phyloP scores from a whole-genome alignment of 78 protist species.

The Anaeramoeba flamelloides region DNA sequence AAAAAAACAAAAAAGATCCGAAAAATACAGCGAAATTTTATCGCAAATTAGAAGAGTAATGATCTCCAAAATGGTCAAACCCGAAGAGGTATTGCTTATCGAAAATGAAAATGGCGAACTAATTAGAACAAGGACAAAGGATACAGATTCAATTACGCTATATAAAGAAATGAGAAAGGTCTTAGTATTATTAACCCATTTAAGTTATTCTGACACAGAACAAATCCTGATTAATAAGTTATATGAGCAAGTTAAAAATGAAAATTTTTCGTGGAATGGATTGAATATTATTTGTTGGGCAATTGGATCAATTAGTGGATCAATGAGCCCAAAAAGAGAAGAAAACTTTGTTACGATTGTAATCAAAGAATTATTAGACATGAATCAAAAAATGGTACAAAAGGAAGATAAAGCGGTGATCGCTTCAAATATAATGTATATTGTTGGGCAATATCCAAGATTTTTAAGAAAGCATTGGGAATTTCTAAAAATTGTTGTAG shows the following conservation, averaged over 20 bases:
- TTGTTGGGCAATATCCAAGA: constrained; percentile 97
- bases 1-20: too few species aligned
- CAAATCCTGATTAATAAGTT: constrained; percentile 60
- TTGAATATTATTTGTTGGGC: constrained; percentile 96
- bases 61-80: constrained; percentile 83
- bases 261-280: constrained; percentile 48
- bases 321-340: too few species aligned
- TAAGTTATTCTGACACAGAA: constrained; percentile 74
- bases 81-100: constrained; percentile 90
- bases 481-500: constrained; percentile 89
- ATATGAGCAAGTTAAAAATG: constrained; percentile 10
- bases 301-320: constrained; percentile 91
- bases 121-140: constrained; percentile 61
- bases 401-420: constrained; percentile 94
- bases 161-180: constrained; percentile 51
- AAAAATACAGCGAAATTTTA: constrained; percentile 49
- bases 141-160: constrained; percentile 55
- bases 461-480: constrained; percentile 84
- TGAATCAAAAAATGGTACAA: constrained; percentile 67
- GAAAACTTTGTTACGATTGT: constrained; percentile 77
- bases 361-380: constrained; percentile 75
- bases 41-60: constrained; percentile 52
- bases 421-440: constrained; percentile 96
- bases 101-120: constrained; percentile 86
- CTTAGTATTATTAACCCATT: constrained; percentile 71